Conservation (phyloP, 2,329 filamentous ascomycete genomes). For the Thielaviopsis euricoi region DNA sequence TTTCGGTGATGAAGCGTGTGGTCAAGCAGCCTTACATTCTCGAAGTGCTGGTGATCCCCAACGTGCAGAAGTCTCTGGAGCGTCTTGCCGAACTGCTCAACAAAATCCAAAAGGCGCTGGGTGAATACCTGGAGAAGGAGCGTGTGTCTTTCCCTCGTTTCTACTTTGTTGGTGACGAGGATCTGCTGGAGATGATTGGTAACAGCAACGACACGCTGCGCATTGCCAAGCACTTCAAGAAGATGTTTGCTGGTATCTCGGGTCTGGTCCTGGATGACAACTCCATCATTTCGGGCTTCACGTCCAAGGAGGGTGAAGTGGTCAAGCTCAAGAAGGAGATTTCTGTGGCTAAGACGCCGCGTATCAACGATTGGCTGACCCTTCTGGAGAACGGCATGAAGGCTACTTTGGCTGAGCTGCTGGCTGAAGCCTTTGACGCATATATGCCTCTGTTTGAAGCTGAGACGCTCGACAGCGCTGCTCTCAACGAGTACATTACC, state of each 20-base stretch:
- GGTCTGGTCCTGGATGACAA: conserved; percentile 86
- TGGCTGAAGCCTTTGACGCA: conserved; percentile 69
- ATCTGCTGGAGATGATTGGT: conserved; percentile 95
- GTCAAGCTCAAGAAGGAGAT: conserved; percentile 82
- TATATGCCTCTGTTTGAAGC: conserved; percentile 66
- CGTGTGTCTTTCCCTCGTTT: conserved; percentile 95
- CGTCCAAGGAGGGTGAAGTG: conserved; percentile 85
- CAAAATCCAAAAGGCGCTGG: conserved; percentile 97
- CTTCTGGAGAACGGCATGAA: conserved; percentile 90
- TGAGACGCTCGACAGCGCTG: conserved; percentile 49
- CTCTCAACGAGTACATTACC: conserved; percentile 65
- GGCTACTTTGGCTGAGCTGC: conserved; percentile 72
- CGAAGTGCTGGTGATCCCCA: conserved; percentile 88
- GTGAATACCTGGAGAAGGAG: conserved; percentile 96
- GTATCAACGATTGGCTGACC: conserved; percentile 98
- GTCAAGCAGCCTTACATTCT: conserved; percentile 91
- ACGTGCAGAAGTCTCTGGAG: conserved; percentile 90
- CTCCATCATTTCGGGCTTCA: conserved; percentile 75
- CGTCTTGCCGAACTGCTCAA: conserved; percentile 90
- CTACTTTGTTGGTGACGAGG: conserved; percentile 98
- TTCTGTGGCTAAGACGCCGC: conserved; percentile 79
- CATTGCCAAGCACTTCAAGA: conserved; percentile 97
- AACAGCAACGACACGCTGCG: conserved; percentile 96
- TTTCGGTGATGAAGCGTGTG: conserved; percentile 98
- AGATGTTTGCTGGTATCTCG: conserved; percentile 97